phyloP scores from a whole-genome alignment of 495 filamentous ascomycete species.

The Talaromyces borbonicus region DNA sequence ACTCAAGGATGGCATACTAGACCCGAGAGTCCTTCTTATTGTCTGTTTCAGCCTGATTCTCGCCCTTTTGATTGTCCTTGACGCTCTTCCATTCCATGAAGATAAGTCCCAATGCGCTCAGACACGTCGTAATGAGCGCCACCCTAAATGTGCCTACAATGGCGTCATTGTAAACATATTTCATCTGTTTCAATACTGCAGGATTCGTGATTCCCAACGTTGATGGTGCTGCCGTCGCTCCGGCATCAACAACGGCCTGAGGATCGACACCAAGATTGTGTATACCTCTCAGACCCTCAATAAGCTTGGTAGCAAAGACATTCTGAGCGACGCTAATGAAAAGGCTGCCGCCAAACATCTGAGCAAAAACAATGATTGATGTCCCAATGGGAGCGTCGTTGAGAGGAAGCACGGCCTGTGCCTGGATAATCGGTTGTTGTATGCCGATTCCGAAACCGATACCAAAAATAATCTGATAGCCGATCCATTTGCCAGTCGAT shows the following conservation, averaged over 20 bases:
- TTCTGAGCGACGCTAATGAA: constrained; percentile 51
- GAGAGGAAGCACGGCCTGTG: constrained; percentile 47
- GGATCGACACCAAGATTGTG: constrained; percentile 35
- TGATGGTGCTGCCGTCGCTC: constrained; percentile 47
- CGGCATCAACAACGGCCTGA: constrained; percentile 37
- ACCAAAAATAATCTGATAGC: constrained; percentile 33
- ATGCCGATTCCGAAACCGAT: constrained; percentile 64
- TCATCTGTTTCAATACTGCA: constrained; percentile 14
- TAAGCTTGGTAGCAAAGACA: constrained; percentile 48
- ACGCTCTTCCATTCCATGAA: constrained; percentile 44
- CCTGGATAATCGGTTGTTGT: constrained; percentile 55
- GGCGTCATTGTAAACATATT: constrained; percentile 18
- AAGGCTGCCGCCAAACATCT: constrained; percentile 56
- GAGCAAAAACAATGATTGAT: constrained; percentile 53
- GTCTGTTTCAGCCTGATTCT: too few relatives aligned
- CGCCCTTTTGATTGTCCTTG: constrained; percentile 36
- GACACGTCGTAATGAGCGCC: constrained; percentile 18
- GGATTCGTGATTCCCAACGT: constrained; percentile 27
- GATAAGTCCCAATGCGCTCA: constrained; percentile 26
- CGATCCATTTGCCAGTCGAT: constrained; percentile 41
- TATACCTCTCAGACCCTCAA: constrained; percentile 30
- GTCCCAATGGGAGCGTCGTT: constrained; percentile 52
- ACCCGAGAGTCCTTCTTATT: too few relatives aligned
- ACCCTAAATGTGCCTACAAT: constrained; percentile 18
- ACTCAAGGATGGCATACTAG: too few relatives aligned